These are phyloP conservation scores for Inonotus obliquus DNA, from an alignment of 1,284 basidiomycete genomes.

Conservation along the genomic window DNA sequence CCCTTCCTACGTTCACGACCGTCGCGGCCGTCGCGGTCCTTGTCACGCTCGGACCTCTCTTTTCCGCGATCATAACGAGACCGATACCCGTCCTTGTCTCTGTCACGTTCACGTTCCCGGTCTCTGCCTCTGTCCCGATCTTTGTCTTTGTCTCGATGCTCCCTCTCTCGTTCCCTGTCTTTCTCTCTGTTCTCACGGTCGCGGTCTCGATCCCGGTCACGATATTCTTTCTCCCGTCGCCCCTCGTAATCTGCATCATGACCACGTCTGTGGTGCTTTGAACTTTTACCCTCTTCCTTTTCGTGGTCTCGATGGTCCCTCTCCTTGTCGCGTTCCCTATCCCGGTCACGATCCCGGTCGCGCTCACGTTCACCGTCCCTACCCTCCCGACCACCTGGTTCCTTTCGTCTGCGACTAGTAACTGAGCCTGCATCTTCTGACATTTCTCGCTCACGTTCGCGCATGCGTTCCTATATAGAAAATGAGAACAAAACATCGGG, in stretches of 20 bases:
- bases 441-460: conserved; percentile 67
- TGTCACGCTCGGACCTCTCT: conserved; percentile 31
- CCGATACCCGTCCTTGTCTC: conserved; percentile 27
- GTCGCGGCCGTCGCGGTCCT: conserved; percentile 33
- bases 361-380: conserved; percentile 38
- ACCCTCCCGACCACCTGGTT: conserved; percentile 47
- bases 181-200: conserved; percentile 21
- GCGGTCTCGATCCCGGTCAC: conserved; percentile 21
- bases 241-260: conserved; percentile 16
- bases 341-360: too few relatives aligned
- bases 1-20: conserved; percentile 38
- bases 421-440: conserved; percentile 78
- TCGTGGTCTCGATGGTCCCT: conserved; percentile 39
- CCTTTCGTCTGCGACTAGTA: conserved; percentile 71
- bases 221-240: conserved; percentile 24
- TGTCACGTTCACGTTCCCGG: conserved; percentile 24
- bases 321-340: conserved; percentile 33
- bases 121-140: conserved; percentile 33
- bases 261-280: conserved; percentile 12
- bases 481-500: conserved; percentile 4
- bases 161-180: conserved; percentile 16
- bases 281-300: conserved; percentile 26
- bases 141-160: conserved; percentile 29
- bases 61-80: conserved; percentile 25
- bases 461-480: conserved; percentile 57